phyloP scores from a whole-genome alignment of 495 filamentous ascomycete species.

The Hypoxylon subgilvum region DNA sequence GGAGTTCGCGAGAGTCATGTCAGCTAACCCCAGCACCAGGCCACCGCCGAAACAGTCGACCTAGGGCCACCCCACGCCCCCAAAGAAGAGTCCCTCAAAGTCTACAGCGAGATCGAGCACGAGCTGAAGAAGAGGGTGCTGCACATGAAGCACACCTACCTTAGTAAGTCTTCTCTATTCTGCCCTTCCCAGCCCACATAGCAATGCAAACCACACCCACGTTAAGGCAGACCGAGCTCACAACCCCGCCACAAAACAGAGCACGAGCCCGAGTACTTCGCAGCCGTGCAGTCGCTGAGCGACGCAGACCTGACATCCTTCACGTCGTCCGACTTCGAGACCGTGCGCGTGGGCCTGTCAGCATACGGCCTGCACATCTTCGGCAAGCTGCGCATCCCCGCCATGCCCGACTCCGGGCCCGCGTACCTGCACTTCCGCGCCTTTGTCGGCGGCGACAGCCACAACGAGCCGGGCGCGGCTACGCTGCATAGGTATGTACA shows the following conservation, averaged over 20 bases:
- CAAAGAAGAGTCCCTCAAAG: slow-evolving; percentile 58
- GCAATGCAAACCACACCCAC: too few species aligned
- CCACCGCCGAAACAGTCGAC: slow-evolving; percentile 59
- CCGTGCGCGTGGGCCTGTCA: slow-evolving; percentile 57
- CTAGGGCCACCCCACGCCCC: slow-evolving; percentile 56
- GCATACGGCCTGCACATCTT: slow-evolving; percentile 65
- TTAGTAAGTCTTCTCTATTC: slow-evolving; percentile 28
- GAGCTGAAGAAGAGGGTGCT: slow-evolving; percentile 58
- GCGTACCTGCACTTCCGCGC: slow-evolving; percentile 58
- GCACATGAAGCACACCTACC: slow-evolving; percentile 54
- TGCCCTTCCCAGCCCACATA: neutral
- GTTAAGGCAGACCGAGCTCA: too few species aligned
- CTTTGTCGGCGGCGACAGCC: slow-evolving; percentile 55
- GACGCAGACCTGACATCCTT: slow-evolving; percentile 57
- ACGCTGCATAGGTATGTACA: slow-evolving; percentile 50
- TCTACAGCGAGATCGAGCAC: slow-evolving; percentile 54
- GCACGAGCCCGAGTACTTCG: slow-evolving; percentile 60
- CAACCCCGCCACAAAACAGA: slow-evolving; percentile 42
- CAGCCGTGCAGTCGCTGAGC: slow-evolving; percentile 52
- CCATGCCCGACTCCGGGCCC: slow-evolving; percentile 47
- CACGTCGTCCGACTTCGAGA: slow-evolving; percentile 50
- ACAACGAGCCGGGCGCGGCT: slow-evolving; percentile 50
- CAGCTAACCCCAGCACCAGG: slow-evolving; percentile 38
- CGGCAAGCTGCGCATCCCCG: slow-evolving; percentile 60
- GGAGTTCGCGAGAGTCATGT: neutral